Evolutionary conservation across 805 yeast species (phyloP).

Genomic region (Candida sonorensis): DNA sequence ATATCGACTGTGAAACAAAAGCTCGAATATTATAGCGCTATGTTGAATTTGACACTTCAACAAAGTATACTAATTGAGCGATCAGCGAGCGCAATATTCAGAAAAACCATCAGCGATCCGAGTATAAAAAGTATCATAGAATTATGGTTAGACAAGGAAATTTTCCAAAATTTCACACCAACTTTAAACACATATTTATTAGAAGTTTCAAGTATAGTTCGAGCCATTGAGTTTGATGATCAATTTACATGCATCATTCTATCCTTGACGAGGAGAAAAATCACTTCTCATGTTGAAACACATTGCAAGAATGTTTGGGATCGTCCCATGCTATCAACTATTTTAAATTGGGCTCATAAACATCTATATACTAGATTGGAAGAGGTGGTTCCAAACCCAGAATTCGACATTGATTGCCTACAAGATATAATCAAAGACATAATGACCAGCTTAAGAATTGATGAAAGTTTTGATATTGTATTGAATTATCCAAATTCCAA

Average conservation of each 20-base stretch:
- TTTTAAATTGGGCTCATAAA: conserved; percentile 32
- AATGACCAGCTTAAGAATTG: conserved; percentile 37
- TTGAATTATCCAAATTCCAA: conserved; percentile 44
- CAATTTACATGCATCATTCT: conserved; percentile 27
- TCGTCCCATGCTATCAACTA: conserved; percentile 25
- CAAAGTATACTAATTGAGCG: conserved; percentile 15
- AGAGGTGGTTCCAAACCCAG: conserved; percentile 10
- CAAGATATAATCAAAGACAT: conserved; percentile 16
- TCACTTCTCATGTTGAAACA: conserved; percentile 25
- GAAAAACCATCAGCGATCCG: conserved; percentile 5
- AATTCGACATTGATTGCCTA: conserved; percentile 12
- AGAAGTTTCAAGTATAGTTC: conserved; percentile 13
- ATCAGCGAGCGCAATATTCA: conserved; percentile 19
- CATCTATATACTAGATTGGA: conserved; percentile 31
- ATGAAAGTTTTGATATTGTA: conserved; percentile 56
- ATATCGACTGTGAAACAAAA: conserved; percentile 8
- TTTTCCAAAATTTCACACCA: too few relatives aligned
- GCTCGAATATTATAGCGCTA: conserved; percentile 7
- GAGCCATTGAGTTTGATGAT: conserved; percentile 14
- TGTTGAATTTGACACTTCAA: conserved; percentile 6
- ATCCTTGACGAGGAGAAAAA: conserved; percentile 30
- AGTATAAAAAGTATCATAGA: too few relatives aligned
- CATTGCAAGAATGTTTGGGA: conserved; percentile 34
- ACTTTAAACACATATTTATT: conserved; percentile 8
- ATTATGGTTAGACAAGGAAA: too few relatives aligned